Conservation (phyloP, 768 basidiomycete genomes). For the Rhodotorula sphaerocarpa region DNA sequence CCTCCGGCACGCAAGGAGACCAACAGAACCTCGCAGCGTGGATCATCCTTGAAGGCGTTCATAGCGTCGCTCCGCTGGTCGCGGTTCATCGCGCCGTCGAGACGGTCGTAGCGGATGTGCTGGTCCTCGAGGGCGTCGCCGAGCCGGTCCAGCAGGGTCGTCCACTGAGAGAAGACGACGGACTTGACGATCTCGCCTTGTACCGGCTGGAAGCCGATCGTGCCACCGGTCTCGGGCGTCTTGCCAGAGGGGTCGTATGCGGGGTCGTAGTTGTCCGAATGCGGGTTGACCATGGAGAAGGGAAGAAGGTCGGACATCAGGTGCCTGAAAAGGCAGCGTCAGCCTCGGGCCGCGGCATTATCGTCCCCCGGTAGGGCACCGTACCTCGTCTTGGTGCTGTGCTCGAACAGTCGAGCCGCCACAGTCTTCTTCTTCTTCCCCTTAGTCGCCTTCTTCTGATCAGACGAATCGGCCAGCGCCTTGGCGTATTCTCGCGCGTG, state of each 20-base stretch:
- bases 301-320: conserved; percentile 69
- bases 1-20: conserved; percentile 96
- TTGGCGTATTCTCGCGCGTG: conserved; percentile 51
- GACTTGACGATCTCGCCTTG: conserved; percentile 57
- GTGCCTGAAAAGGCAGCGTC: conserved; percentile 45
- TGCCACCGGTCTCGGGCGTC: conserved; percentile 62
- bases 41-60: conserved; percentile 84
- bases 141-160: conserved; percentile 37
- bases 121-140: conserved; percentile 62
- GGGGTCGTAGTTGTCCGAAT: conserved; percentile 83
- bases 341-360: not conserved
- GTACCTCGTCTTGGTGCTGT: conserved; percentile 36
- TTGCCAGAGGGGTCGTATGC: conserved; percentile 63
- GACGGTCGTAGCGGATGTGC: conserved; percentile 75
- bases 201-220: conserved; percentile 33
- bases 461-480: conserved; percentile 47
- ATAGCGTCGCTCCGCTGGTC: conserved; percentile 85
- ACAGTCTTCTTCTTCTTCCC: conserved; percentile 51
- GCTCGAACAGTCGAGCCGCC: conserved; percentile 36
- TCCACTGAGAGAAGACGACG: conserved; percentile 74
- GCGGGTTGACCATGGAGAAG: conserved; percentile 74
- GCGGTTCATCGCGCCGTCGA: conserved; percentile 97
- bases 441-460: conserved; percentile 53
- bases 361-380: too few relatives aligned
- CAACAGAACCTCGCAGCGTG: conserved; percentile 80